A percentile compares a stretch with the other conserved stretches of the same genome.
Evolutionary conservation across 2,329 filamentous ascomycete species (phyloP).

Genomic region (Shiraia bambusicola): DNA sequence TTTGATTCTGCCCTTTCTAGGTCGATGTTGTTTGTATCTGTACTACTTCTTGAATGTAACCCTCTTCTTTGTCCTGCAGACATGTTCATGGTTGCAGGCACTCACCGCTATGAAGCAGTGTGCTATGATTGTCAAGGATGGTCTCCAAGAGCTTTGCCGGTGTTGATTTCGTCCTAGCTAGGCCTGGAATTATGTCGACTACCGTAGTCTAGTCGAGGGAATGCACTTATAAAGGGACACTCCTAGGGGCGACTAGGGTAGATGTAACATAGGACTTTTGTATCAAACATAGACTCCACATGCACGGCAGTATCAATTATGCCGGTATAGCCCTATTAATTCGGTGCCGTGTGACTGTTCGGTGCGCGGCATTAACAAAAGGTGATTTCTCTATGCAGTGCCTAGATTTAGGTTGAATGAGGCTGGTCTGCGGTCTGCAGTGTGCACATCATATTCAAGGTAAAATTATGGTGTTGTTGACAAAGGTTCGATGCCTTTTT

Average conservation of each 20-base stretch:
- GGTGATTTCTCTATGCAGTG: slow-evolving; percentile 11
- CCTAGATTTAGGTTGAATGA: neutral
- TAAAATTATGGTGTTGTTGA: no score
- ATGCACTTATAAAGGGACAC: neutral
- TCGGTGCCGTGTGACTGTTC: slow-evolving; percentile 12
- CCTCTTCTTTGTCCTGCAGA: slow-evolving; percentile 16
- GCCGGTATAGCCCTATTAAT: slow-evolving; percentile 7
- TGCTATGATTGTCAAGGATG: neutral
- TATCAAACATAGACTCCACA: neutral
- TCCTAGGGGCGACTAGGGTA: neutral
- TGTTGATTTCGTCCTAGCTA: neutral
- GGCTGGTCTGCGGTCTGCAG: neutral
- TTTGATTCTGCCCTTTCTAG: slow-evolving; percentile 19
- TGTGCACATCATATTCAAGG: no score
- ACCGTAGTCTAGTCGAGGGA: neutral
- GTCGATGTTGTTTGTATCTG: slow-evolving; percentile 18
- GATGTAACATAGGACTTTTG: neutral
- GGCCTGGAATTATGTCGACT: neutral
- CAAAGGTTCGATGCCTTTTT: no score
- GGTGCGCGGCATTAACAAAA: slow-evolving; percentile 15
- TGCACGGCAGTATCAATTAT: neutral
- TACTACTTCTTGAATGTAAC: slow-evolving; percentile 25
- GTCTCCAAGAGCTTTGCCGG: neutral
- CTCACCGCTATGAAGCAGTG: neutral
- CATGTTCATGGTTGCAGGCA: slow-evolving; percentile 15